Percentiles rank a stretch among this genome's conserved stretches.
Evolutionary conservation across 2,329 filamentous ascomycete genomes (phyloP).

Genomic region (Tolypocladium album): DNA sequence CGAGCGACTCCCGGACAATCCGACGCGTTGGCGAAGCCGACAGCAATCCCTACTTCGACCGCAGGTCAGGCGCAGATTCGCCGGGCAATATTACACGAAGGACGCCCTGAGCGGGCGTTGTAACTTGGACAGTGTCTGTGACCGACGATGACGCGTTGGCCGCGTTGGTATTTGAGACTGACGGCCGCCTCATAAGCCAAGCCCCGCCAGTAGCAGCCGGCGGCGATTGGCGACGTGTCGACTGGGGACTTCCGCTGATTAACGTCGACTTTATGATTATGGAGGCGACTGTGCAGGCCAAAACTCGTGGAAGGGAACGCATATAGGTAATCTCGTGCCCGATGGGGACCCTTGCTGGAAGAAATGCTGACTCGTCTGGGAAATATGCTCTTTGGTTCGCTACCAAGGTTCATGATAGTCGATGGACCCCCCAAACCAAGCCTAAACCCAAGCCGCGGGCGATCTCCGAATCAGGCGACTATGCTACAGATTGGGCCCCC

Average conservation of each 20-base stretch:
- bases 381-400: background rate
- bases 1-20: background rate
- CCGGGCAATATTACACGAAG: background rate
- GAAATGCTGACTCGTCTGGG: background rate
- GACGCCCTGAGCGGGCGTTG: background rate
- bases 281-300: background rate
- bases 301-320: no score
- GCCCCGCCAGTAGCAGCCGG: background rate
- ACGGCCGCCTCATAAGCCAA: background rate
- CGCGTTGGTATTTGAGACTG: background rate
- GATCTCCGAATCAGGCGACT: constrained; percentile 12
- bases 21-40: background rate
- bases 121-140: background rate
- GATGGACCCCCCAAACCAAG: background rate
- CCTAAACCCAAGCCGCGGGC: background rate
- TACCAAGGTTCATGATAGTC: background rate
- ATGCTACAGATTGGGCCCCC: constrained; percentile 3
- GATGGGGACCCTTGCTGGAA: background rate
- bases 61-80: background rate
- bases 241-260: no score
- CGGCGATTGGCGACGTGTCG: background rate
- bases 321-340: no score
- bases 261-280: no score
- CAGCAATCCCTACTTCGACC: background rate
- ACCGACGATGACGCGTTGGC: background rate